Percentiles rank a stretch among this genome's conserved stretches.
Conservation (phyloP, 1,139 yeast species). For the Sugiyamaella novakii region DNA sequence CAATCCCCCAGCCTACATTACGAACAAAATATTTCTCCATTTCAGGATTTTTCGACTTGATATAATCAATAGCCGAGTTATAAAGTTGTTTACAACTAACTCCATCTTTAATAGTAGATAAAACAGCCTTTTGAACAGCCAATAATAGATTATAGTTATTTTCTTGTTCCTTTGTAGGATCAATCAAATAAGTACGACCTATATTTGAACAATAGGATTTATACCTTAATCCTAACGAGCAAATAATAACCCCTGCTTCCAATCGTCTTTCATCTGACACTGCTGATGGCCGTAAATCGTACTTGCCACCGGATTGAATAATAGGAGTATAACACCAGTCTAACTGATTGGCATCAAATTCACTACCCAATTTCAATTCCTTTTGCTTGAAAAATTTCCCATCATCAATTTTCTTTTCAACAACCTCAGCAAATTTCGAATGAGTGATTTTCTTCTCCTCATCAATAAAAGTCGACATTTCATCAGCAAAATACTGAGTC, state of each 20-base stretch:
- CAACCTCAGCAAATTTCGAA: conserved; percentile 67
- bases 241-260: conserved; percentile 76
- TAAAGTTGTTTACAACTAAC: conserved; percentile 66
- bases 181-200: conserved; percentile 86
- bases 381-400: conserved; percentile 61
- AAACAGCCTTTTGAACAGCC: conserved; percentile 57
- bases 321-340: conserved; percentile 97
- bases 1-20: conserved; percentile 87
- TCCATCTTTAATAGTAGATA: conserved; percentile 66
- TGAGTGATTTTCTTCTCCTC: conserved; percentile 81
- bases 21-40: conserved; percentile 68
- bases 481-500: conserved; percentile 76
- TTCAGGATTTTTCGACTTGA: conserved; percentile 60
- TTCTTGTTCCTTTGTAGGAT: conserved; percentile 81
- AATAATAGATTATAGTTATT: conserved; percentile 75
- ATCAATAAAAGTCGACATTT: conserved; percentile 85
- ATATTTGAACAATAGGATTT: conserved; percentile 87
- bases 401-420: conserved; percentile 82
- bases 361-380: conserved; percentile 58
- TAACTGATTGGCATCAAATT: conserved; percentile 72
- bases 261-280: conserved; percentile 67
- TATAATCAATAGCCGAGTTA: conserved; percentile 59
- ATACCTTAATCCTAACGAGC: conserved; percentile 85
- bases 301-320: conserved; percentile 84
- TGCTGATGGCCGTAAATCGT: conserved; percentile 84